Evolutionary conservation across 2,329 filamentous ascomycete genomes (phyloP).

Genomic region (Ophiocordyceps camponoti-saundersi): DNA sequence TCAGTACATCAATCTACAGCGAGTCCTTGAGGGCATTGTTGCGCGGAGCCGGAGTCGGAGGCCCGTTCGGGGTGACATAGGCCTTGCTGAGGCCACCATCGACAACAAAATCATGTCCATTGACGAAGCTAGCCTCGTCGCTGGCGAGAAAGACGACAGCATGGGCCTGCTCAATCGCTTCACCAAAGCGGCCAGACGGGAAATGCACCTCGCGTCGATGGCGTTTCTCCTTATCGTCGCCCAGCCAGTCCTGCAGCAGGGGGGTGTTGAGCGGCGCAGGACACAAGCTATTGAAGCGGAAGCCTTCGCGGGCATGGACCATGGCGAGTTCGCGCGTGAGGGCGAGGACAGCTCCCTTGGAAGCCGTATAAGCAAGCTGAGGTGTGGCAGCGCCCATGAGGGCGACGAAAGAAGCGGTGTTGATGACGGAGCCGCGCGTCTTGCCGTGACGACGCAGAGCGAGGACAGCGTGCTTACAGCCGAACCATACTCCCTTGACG

Average conservation of each 20-base stretch:
- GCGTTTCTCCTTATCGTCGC: conserved; percentile 70
- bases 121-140: conserved; percentile 80
- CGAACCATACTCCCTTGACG: conserved; percentile 97
- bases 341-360: conserved; percentile 82
- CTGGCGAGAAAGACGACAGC: conserved; percentile 76
- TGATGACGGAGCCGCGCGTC: conserved; percentile 68
- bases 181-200: conserved; percentile 73
- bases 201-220: conserved; percentile 76
- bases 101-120: conserved; percentile 82
- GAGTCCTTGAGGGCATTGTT: conserved; percentile 41
- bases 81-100: conserved; percentile 93
- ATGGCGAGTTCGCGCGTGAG: conserved; percentile 83
- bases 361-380: conserved; percentile 83
- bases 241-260: conserved; percentile 83
- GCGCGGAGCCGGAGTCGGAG: conserved; percentile 31
- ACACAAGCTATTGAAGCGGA: conserved; percentile 80
- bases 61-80: conserved; percentile 56
- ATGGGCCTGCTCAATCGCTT: conserved; percentile 86
- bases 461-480: conserved; percentile 79
- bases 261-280: conserved; percentile 87
- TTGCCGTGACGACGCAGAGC: conserved; percentile 68
- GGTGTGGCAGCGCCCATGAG: conserved; percentile 76
- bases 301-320: conserved; percentile 77
- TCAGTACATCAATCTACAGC: neutral
- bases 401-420: conserved; percentile 79